Evolutionary conservation across 176 grass and related monocot genomes (phyloP), one percentile per base, ranked within the genome.

Genomic region (Musa schizocarpa): DNA sequence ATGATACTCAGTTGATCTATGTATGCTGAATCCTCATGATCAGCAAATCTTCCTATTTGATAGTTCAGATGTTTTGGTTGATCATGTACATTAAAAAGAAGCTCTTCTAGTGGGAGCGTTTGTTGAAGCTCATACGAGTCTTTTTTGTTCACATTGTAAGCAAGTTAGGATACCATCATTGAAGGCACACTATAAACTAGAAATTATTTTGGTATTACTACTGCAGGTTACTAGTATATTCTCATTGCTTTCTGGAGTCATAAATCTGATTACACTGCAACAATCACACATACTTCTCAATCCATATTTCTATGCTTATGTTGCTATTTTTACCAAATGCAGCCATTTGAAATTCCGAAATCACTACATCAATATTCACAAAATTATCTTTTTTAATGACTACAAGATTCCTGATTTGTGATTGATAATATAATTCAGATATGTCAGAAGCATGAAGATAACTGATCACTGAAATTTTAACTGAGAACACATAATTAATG

Each of bases 401-500:
- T 84, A 77, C 7, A 76, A 63, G 19, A 50, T 76, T 43, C 26
- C 50, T 63, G 29, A 76, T 76, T 23, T 52, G 13, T 24, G 70
- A 25, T 14, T 73, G 50, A 13, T 73, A 22, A 23, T 23, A 73
- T 53, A 73, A 73, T 69, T 48, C 23, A 19, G 26, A 74, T 82
- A 72, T 83, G 56, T 77, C 63, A 63, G 71, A 67, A 85, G 76
- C 71, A 88, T 73, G 53, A 49, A 65, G 69, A 83, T 85, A 80
- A 89, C 77, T 73, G 76, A 84, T 80, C 87, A 87, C 85, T 87
- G 84, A 90, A 65, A 49, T 2, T 73, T 72, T 83, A 73, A 73
- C 70, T 73, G 20, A 73, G 70, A 81, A 74, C 81, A 16, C 63
- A 80, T 78, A 86, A 85, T 89, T 87, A 92, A 92, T 92, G 80